Conservation (phyloP, 2,329 filamentous ascomycete species). For the Chaetomiaceae sp. region DNA sequence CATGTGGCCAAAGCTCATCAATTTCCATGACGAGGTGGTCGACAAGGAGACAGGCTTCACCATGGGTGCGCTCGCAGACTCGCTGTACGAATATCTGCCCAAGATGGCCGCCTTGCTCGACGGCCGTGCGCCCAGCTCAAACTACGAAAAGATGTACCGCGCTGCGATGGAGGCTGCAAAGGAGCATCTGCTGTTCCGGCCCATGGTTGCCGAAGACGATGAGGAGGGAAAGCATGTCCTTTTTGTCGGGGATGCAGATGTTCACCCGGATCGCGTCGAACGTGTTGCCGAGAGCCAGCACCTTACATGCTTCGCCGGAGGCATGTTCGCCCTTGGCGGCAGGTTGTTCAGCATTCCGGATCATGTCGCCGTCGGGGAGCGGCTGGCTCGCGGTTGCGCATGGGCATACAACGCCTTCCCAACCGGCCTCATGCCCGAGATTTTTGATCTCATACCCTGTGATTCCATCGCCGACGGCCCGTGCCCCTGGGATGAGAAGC, state of each 20-base stretch:
- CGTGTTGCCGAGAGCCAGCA: constrained; percentile 35
- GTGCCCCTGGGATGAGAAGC: constrained; percentile 32
- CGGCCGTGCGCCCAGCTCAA: constrained; percentile 49
- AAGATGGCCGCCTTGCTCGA: constrained; percentile 61
- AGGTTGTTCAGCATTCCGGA: constrained; percentile 39
- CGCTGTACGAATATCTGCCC: constrained; percentile 54
- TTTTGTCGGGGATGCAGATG: constrained; percentile 41
- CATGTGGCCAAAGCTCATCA: constrained; percentile 64
- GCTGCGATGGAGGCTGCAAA: constrained; percentile 53
- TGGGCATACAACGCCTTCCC: constrained; percentile 52
- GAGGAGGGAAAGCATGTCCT: constrained; percentile 57
- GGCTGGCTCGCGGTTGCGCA: constrained; percentile 48
- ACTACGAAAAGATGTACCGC: constrained; percentile 62
- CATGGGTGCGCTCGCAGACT: constrained; percentile 49
- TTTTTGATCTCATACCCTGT: constrained; percentile 43
- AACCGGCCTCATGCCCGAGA: constrained; percentile 54
- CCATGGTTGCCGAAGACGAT: constrained; percentile 57
- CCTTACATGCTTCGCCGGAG: constrained; percentile 43
- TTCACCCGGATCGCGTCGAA: constrained; percentile 21
- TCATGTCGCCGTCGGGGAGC: constrained; percentile 42
- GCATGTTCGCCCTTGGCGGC: constrained; percentile 41
- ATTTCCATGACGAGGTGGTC: constrained; percentile 47
- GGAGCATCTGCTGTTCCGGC: constrained; percentile 61
- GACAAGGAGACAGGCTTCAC: constrained; percentile 38
- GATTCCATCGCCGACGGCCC: constrained; percentile 23